These are phyloP conservation scores for Moesziomyces antarcticus DNA, from an alignment of 1,284 basidiomycete species.

Conservation along the genomic window DNA sequence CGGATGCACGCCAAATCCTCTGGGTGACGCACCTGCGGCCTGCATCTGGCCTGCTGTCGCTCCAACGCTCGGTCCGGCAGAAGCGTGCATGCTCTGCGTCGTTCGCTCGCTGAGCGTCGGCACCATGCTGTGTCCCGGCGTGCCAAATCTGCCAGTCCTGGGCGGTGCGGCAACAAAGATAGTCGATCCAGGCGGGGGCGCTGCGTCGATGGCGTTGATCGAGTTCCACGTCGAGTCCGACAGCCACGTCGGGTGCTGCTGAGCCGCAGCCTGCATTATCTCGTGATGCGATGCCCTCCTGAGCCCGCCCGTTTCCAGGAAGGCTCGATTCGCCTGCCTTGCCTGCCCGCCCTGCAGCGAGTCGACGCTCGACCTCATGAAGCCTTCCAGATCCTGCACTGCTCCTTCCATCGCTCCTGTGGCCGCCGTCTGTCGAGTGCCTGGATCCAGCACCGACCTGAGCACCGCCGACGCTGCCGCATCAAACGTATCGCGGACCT, in stretches of 20 bases:
- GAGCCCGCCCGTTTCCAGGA: not conserved
- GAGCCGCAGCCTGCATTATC: constrained; percentile 17
- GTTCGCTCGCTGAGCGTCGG: constrained; percentile 40
- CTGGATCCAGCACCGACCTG: constrained; percentile 27
- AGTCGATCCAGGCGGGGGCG: constrained; percentile 41
- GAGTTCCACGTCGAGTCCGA: constrained; percentile 49
- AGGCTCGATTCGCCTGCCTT: not conserved
- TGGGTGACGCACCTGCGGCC: constrained; percentile 2
- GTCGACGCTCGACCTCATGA: constrained; percentile 11
- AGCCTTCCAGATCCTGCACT: constrained; percentile 11
- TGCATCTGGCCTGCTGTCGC: not conserved
- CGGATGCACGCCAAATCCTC: constrained; percentile 6
- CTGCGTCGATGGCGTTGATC: constrained; percentile 31
- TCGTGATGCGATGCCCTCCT: constrained; percentile 23
- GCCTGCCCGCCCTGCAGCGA: constrained; percentile 1
- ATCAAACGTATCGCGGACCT: constrained; percentile 44
- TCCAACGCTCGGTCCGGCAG: not conserved
- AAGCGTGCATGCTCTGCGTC: constrained; percentile 14
- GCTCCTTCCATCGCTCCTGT: not conserved
- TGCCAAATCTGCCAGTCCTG: constrained; percentile 16
- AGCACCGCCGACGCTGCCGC: constrained; percentile 38
- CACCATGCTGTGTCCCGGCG: constrained; percentile 23
- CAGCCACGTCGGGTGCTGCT: constrained; percentile 41
- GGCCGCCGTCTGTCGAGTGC: not conserved
- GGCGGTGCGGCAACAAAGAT: constrained; percentile 48